Evolutionary conservation across 1,139 yeast genomes (phyloP), one percentile per base, ranked within the genome.

Genomic region (Taphrina flavorubra): DNA sequence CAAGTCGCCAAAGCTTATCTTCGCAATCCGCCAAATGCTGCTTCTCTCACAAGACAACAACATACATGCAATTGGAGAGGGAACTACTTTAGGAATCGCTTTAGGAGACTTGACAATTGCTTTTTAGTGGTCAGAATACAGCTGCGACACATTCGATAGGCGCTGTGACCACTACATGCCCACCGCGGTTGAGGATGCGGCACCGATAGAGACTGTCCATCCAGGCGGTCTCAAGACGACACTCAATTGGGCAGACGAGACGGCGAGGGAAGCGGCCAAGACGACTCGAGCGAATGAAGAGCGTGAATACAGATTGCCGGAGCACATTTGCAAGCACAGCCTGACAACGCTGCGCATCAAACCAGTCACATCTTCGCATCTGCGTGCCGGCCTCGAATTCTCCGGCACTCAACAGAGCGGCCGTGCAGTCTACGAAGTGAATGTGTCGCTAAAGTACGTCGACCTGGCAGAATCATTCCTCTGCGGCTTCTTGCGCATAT

Each of bases 381-480:
- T 89, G 39, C 83, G 85, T 70, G 88, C 94, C 6, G 88, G 89
- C 65, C 82, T 90, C 42, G 80, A 77, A 56, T 90, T 86, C 73
- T 76, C 81, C 6, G 96, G 96, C 1, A 85, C 86, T 31, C 96
- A 90, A 76, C 89, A 86, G 74, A 86, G 90, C n/a, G 91, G 89
- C 0, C 80, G 84, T 71, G 82, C 85, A 2, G 83, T 85, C 14
- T 88, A 88, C 77, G 88, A 86, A 72, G 91, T 90, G 25, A 80
- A 83, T 61, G 92, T 90, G n/a, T 89, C 86, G 73, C 80, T 90
- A 72, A 86, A 88, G 76, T 84, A 85, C 44, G 89, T 89, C 31
- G 92, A 90, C 77, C 79, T 89, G 74, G 79, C 78, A 39, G 82
- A 83, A 70, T 85, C 89, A 0, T 82, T 84, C 59, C 77, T 92